These are phyloP conservation scores for Botrytis sinoallii DNA, from an alignment of 2,329 filamentous ascomycete genomes.

Conservation along the genomic window DNA sequence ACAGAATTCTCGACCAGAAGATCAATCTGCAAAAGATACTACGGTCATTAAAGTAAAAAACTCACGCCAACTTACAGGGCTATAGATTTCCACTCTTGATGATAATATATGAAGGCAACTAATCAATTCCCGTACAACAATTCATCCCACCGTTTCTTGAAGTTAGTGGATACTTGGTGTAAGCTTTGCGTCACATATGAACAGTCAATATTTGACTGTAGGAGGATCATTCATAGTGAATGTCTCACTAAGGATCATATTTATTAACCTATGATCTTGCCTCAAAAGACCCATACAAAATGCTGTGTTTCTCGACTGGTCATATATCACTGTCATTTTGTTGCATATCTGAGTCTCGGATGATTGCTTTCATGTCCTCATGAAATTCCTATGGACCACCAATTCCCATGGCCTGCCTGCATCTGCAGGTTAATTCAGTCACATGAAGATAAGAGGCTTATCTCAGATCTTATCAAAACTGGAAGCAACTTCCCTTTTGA, in stretches of 20 bases:
- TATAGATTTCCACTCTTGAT: neutral
- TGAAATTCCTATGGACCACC: neutral
- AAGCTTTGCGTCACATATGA: neutral
- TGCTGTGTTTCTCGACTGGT: neutral
- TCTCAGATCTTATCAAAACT: constrained; percentile 4
- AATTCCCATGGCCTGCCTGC: neutral
- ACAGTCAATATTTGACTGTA: neutral
- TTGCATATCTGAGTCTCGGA: constrained; percentile 20
- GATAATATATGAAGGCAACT: neutral
- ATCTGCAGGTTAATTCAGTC: neutral
- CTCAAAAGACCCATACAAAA: neutral
- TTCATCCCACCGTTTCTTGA: neutral
- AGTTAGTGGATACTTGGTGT: neutral
- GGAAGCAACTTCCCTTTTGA: constrained; percentile 9
- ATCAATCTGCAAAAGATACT: neutral
- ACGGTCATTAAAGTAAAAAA: neutral
- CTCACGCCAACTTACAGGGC: neutral
- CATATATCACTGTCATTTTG: constrained; percentile 11
- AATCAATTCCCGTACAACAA: neutral
- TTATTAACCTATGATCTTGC: neutral
- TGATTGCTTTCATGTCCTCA: constrained; percentile 3
- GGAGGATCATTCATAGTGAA: neutral
- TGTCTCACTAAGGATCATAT: neutral
- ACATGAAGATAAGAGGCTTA: constrained; percentile 15
- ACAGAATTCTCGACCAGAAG: neutral